These are phyloP conservation scores for Galerina sulciceps DNA, from an alignment of 768 basidiomycete genomes.

Conservation along the genomic window DNA sequence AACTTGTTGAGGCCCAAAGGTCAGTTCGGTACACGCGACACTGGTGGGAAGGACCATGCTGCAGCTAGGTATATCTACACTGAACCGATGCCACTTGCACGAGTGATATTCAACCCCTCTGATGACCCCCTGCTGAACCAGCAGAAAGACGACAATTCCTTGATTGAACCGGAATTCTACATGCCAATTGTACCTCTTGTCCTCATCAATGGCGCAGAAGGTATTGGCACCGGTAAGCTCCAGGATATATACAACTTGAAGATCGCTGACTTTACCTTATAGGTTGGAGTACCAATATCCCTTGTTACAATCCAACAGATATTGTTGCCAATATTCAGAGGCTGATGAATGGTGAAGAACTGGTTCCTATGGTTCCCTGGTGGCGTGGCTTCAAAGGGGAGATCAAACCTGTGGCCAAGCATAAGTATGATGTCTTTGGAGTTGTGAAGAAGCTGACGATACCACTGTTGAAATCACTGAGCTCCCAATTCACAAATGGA, in stretches of 20 bases:
- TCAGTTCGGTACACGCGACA: conserved; percentile 93
- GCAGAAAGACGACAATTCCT: conserved; percentile 82
- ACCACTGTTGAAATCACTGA: conserved; percentile 96
- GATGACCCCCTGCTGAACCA: conserved; percentile 88
- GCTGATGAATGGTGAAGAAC: conserved; percentile 84
- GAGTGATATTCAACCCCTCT: conserved; percentile 76
- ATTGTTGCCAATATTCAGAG: conserved; percentile 87
- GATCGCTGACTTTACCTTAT: not conserved
- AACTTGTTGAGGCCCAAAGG: conserved; percentile 88
- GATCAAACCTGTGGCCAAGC: conserved; percentile 78
- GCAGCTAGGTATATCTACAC: conserved; percentile 97
- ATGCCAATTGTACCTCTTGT: conserved; percentile 89
- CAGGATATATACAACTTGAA: not conserved
- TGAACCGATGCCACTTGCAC: conserved; percentile 70
- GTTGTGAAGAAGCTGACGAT: conserved; percentile 74
- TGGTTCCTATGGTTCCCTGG: conserved; percentile 92
- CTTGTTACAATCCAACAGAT: conserved; percentile 90
- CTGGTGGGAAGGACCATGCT: conserved; percentile 96
- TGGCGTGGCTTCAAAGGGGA: conserved; percentile 94
- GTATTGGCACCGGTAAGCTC: conserved; percentile 89
- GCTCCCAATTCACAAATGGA: conserved; percentile 95
- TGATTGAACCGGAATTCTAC: conserved; percentile 95
- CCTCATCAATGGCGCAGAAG: conserved; percentile 92
- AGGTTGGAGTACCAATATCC: conserved; percentile 96
- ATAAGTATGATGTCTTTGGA: conserved; percentile 87